Percentiles rank a stretch among this genome's conserved stretches.
Evolutionary conservation across 2,329 filamentous ascomycete genomes (phyloP).

Genomic region (Graphiopsis chlorocephala): DNA sequence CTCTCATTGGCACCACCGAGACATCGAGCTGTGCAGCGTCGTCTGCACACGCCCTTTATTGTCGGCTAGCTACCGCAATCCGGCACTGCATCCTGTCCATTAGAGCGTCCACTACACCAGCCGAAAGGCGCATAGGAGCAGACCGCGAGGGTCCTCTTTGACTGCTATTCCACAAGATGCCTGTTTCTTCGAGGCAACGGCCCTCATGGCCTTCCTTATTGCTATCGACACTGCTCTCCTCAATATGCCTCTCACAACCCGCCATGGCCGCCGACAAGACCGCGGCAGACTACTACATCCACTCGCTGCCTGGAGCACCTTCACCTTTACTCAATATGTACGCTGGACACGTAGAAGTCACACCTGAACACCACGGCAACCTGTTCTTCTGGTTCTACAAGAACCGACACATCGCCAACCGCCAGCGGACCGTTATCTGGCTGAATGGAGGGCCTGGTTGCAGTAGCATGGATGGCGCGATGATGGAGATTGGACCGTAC

Average conservation of each 20-base stretch:
- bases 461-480: conserved; percentile 91
- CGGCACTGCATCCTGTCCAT: background rate
- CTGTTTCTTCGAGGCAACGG: conserved; percentile 4
- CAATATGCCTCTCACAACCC: conserved; percentile 14
- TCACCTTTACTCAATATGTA: conserved; percentile 89
- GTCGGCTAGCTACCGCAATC: background rate
- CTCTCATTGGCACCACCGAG: background rate
- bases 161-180: background rate
- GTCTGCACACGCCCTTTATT: background rate
- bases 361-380: conserved; percentile 80
- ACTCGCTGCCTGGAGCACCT: conserved; percentile 79
- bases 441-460: conserved; percentile 95
- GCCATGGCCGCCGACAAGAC: conserved; percentile 49
- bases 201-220: conserved; percentile 20
- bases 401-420: conserved; percentile 91
- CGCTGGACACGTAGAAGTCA: conserved; percentile 93
- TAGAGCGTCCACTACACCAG: background rate
- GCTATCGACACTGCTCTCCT: conserved; percentile 18
- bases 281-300: conserved; percentile 87
- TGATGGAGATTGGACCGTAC: conserved; percentile 97
- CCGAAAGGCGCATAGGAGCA: conserved; percentile 9
- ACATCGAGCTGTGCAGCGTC: background rate
- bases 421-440: conserved; percentile 90
- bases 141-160: background rate
- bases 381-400: conserved; percentile 99